A percentile compares a stretch with the other conserved stretches of the same genome.
Conservation (phyloP, 148 eudicot genomes). For the Nepenthes gracilis region DNA sequence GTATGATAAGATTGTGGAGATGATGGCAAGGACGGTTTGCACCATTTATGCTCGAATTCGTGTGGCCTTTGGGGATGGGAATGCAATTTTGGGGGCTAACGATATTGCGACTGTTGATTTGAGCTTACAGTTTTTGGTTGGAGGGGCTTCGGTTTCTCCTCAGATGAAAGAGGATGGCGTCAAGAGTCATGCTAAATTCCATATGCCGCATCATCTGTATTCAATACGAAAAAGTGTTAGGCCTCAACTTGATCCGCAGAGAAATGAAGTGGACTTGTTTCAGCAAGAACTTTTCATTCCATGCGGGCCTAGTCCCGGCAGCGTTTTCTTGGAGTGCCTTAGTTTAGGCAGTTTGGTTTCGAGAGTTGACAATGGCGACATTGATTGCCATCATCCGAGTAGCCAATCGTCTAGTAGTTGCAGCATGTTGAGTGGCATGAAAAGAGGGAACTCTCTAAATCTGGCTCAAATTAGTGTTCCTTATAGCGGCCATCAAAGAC, state of each 20-base stretch:
- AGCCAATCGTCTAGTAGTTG: constrained; percentile 41
- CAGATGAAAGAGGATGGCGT: not conserved
- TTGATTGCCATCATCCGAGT: constrained; percentile 27
- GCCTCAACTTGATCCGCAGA: too few relatives aligned
- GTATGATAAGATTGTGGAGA: constrained; percentile 70
- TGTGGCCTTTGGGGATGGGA: constrained; percentile 28
- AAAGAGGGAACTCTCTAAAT: too few relatives aligned
- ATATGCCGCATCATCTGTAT: constrained; percentile 5
- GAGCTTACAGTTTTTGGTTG: not conserved
- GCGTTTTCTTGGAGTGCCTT: constrained; percentile 34
- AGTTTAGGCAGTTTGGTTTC: constrained; percentile 32
- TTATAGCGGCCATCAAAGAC: too few relatives aligned
- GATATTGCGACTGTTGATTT: constrained; percentile 7
- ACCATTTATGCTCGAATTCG: constrained; percentile 62
- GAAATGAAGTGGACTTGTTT: constrained; percentile 11
- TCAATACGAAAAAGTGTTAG: not conserved
- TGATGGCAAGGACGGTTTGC: constrained; percentile 72
- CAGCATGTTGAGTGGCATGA: constrained; percentile 14
- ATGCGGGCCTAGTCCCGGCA: constrained; percentile 74
- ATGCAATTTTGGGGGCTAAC: too few relatives aligned
- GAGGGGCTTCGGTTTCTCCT: constrained; percentile 6
- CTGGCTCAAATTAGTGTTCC: too few relatives aligned
- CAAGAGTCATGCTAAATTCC: constrained; percentile 9
- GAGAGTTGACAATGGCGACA: constrained; percentile 44
- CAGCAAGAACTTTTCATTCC: constrained; percentile 44